These are phyloP conservation scores for Condylostoma magnum DNA, from an alignment of 169 alveolate genomes.

Conservation along the genomic window DNA sequence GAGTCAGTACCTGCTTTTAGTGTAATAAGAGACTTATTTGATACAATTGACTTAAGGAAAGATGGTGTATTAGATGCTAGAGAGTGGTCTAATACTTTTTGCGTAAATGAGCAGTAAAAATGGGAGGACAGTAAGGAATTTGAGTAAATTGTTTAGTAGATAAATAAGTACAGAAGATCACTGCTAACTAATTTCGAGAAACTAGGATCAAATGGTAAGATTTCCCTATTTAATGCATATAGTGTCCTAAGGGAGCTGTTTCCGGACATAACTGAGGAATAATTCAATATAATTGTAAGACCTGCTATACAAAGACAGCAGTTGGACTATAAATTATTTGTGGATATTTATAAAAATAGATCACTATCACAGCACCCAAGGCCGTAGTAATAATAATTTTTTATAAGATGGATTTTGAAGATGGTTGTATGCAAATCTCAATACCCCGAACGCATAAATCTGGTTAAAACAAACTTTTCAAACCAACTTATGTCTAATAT, in stretches of 20 bases:
- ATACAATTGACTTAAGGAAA: constrained; percentile 69
- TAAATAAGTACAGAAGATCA: constrained; percentile 19
- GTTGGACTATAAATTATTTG: constrained; percentile 11
- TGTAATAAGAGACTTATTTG: constrained; percentile 69
- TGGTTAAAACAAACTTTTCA: too few relatives aligned
- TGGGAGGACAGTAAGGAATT: not conserved
- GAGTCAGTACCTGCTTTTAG: constrained; percentile 69
- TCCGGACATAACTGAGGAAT: not conserved
- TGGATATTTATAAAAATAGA: constrained; percentile 28
- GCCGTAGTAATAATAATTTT: too few relatives aligned
- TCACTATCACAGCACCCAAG: constrained; percentile 1
- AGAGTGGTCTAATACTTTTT: constrained; percentile 61
- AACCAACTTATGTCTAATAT: too few relatives aligned
- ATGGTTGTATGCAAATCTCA: too few relatives aligned
- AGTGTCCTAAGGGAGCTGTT: not conserved
- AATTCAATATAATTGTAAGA: not conserved
- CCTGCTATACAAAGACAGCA: constrained; percentile 13
- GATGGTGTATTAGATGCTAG: constrained; percentile 71
- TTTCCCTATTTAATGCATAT: not conserved
- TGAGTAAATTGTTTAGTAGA: not conserved
- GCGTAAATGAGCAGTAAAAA: too few relatives aligned
- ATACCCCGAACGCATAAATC: too few relatives aligned
- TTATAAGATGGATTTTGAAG: too few relatives aligned
- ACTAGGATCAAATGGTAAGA: not conserved
- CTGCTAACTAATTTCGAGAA: not conserved